phyloP scores from a whole-genome alignment of 1,139 yeast genomes.

The Hyphopichia pseudoburtonii region DNA sequence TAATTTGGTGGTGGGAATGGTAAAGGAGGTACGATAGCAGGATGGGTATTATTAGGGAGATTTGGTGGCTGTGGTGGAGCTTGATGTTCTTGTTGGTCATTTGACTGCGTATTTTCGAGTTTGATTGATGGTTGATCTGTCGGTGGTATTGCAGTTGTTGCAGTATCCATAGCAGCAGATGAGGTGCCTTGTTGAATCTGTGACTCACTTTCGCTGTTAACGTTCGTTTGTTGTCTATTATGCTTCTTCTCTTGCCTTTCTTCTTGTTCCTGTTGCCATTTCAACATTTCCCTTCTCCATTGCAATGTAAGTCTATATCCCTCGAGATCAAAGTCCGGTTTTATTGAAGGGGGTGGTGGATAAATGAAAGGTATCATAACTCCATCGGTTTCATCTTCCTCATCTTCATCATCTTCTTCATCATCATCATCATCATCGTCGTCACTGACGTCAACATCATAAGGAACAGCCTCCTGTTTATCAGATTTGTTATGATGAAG shows the following conservation, averaged over 20 bases:
- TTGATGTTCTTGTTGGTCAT: background rate
- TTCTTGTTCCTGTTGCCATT: background rate
- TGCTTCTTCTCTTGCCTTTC: background rate
- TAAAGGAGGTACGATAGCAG: conserved; percentile 40
- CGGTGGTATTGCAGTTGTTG: background rate
- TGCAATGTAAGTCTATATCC: background rate
- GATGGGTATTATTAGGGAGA: conserved; percentile 5
- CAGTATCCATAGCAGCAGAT: background rate
- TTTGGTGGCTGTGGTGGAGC: background rate
- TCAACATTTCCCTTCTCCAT: background rate
- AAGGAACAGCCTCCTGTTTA: background rate
- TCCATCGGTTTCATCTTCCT: conserved; percentile 21
- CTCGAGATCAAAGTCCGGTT: conserved; percentile 13
- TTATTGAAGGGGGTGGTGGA: conserved; percentile 45
- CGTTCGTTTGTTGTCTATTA: background rate
- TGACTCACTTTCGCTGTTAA: background rate
- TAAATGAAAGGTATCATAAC: conserved; percentile 48
- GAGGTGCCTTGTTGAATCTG: background rate
- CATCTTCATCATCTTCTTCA: conserved; percentile 11
- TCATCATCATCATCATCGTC: too few species aligned
- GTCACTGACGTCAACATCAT: conserved; percentile 8
- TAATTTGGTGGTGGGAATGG: conserved; percentile 51
- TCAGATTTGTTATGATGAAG: conserved; percentile 1
- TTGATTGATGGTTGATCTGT: background rate
- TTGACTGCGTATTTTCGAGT: background rate